Evolutionary conservation across 495 filamentous ascomycete species (phyloP), one percentile per base, ranked within the genome.

Genomic region (Parachaetomium inaequale): DNA sequence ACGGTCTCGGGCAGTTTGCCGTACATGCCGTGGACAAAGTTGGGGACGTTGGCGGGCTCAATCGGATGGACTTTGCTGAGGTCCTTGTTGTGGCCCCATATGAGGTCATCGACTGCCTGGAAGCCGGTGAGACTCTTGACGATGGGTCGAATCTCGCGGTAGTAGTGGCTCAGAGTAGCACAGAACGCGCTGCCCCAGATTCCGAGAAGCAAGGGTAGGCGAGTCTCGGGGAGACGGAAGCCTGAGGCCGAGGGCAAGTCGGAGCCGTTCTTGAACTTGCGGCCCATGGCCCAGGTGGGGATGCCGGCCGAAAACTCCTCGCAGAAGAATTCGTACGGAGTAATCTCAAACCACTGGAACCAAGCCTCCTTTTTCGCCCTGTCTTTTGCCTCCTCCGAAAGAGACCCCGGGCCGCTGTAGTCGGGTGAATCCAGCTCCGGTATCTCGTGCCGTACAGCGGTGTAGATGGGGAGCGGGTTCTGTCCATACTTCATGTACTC

Each of bases 331-430:
- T 98, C 94, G 66, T 96, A 98, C 0, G 94, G 94, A 0, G 91
- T 96, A 60, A 93, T 86, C 64, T 98, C 94, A 66, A 96, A 98
- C 94, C 94, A 98, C 68, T 98, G 93, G 65, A 98, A 98, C 90
- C 92, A 98, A 3, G 90, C 81, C 70, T 94, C 86, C 55, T 80
- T 82, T 65, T 83, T 86, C 3, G 91, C 87, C 54, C 84, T 81
- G 58, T 82, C 82, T 65, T 88, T 87, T 0, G 73, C 77, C 45
- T 74, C 75, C 55, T 87, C 78, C 1, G 76, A 68, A 3, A 71
- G 55, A 23, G 74, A 66, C 2, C 72, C 64, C 25, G 79, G 75
- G 36, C 84, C 81, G 25, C 75, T 77, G 17, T 70, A 77, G 4
- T 67, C 75, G n/a, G 76, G 58, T 0, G 75, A 66, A 19, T 78